Percentiles rank a stretch among this genome's conserved stretches.
phyloP scores from a whole-genome alignment of 2,329 filamentous ascomycete genomes.

The Parastagonospora nodorum region DNA sequence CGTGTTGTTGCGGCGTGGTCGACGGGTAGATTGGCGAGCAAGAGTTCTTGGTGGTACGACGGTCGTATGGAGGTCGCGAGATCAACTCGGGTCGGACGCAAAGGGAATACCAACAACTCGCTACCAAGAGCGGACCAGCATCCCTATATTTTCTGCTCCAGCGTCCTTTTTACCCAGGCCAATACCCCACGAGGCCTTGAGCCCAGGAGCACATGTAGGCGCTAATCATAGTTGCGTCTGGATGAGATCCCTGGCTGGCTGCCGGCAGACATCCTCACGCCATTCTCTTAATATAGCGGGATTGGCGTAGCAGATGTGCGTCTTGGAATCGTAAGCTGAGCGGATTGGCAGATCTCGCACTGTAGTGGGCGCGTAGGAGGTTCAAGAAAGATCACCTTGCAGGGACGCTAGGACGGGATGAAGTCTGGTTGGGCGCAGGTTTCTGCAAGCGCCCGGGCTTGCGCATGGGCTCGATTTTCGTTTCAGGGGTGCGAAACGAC shows the following conservation, averaged over 20 bases:
- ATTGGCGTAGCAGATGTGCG: slow-evolving; percentile 29
- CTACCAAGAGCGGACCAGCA: slow-evolving; percentile 29
- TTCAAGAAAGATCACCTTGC: slow-evolving; percentile 39
- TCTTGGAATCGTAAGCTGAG: slow-evolving; percentile 30
- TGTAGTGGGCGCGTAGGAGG: slow-evolving; percentile 39
- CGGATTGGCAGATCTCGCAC: slow-evolving; percentile 36
- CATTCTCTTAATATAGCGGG: slow-evolving; percentile 36
- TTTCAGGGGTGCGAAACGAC: slow-evolving; percentile 25
- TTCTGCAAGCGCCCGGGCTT: slow-evolving; percentile 33
- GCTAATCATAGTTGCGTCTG: slow-evolving; percentile 38
- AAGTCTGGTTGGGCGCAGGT: slow-evolving; percentile 29
- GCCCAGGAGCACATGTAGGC: slow-evolving; percentile 20
- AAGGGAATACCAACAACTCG: slow-evolving; percentile 24
- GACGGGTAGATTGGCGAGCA: slow-evolving; percentile 15
- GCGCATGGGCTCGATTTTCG: slow-evolving; percentile 30
- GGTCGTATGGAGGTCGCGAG: slow-evolving; percentile 35
- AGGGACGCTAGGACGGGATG: slow-evolving; percentile 19
- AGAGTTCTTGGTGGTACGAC: slow-evolving; percentile 28
- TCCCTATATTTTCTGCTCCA: slow-evolving; percentile 43
- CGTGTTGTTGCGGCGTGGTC: slow-evolving; percentile 17
- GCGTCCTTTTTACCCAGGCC: slow-evolving; percentile 24
- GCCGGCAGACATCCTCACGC: slow-evolving; percentile 21
- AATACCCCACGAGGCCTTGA: slow-evolving; percentile 34
- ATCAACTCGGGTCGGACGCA: slow-evolving; percentile 31
- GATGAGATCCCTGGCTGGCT: slow-evolving; percentile 27